Percentiles rank a stretch among this genome's conserved stretches.
These are phyloP conservation scores for Carallia pectinifolia DNA, from an alignment of 345 rosid species.

Conservation along the genomic window DNA sequence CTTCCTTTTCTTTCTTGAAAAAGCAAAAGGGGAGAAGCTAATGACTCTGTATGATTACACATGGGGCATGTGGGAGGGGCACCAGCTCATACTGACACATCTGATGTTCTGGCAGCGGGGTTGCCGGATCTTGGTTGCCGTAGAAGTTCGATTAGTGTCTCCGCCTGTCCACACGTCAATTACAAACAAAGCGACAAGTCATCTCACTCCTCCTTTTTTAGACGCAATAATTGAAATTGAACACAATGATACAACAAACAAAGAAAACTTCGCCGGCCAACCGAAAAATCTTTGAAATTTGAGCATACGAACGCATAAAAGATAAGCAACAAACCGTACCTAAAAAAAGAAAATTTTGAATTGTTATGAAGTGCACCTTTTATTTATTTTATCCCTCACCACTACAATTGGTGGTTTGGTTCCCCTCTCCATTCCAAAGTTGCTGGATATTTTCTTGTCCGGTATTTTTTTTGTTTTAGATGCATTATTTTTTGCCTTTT, in stretches of 20 bases:
- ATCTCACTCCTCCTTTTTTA: constrained; percentile 5
- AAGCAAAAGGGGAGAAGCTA: background rate
- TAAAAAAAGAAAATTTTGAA: no score
- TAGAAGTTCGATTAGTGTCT: constrained; percentile 65
- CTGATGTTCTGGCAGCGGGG: constrained; percentile 50
- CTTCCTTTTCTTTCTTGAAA: background rate
- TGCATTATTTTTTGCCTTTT: no score
- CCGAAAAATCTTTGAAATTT: no score
- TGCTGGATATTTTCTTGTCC: background rate
- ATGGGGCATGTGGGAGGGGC: constrained; percentile 24
- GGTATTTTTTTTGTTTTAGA: background rate
- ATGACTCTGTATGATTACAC: constrained; percentile 16
- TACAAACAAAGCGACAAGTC: constrained; percentile 31
- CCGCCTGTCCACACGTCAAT: constrained; percentile 56
- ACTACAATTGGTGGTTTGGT: no score
- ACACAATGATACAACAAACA: background rate
- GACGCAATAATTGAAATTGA: constrained; percentile 1
- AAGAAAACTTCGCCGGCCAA: no score
- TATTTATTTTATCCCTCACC: no score
- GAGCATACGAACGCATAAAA: no score
- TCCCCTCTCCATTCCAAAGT: background rate
- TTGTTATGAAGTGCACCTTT: no score
- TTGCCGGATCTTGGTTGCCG: constrained; percentile 89
- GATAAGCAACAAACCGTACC: no score
- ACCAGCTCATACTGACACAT: constrained; percentile 32